Conservation (phyloP, 768 basidiomycete genomes). For the Termitomyces titanicus region DNA sequence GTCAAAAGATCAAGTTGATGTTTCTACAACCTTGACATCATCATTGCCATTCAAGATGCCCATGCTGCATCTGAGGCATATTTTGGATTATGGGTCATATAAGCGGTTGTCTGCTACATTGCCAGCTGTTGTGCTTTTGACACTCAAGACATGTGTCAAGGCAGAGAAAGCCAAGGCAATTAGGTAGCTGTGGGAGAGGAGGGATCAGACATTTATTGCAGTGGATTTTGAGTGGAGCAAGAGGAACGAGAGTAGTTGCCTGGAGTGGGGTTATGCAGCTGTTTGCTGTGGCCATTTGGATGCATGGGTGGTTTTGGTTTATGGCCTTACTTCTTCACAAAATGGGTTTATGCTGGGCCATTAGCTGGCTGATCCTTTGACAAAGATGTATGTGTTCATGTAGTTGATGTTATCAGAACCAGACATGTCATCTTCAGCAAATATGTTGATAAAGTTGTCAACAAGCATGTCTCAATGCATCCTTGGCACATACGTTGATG, state of each 20-base stretch:
- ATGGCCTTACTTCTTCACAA: not conserved
- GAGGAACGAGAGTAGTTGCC: constrained; percentile 59
- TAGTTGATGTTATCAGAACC: constrained; percentile 31
- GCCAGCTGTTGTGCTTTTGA: constrained; percentile 62
- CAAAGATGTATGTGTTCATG: constrained; percentile 31
- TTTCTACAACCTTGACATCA: too few relatives aligned
- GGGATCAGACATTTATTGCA: constrained; percentile 72
- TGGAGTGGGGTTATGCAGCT: constrained; percentile 85
- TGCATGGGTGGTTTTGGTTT: constrained; percentile 44
- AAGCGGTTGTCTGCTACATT: constrained; percentile 68
- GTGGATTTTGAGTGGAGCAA: constrained; percentile 79
- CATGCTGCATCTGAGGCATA: constrained; percentile 62
- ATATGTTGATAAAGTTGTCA: constrained; percentile 59
- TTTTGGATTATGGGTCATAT: constrained; percentile 66
- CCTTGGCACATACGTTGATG: constrained; percentile 75
- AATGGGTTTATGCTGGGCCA: constrained; percentile 47
- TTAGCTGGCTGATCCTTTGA: constrained; percentile 77
- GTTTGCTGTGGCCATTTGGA: constrained; percentile 70
- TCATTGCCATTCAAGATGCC: constrained; percentile 66
- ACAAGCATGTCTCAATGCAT: constrained; percentile 59
- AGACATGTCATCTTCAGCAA: constrained; percentile 77
- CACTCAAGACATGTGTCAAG: constrained; percentile 61
- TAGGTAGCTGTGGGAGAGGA: constrained; percentile 61
- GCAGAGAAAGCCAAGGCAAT: constrained; percentile 65
- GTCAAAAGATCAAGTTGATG: too few relatives aligned